Evolutionary conservation across 2,329 filamentous ascomycete genomes (phyloP).

Genomic region (Diaporthe longicolla): DNA sequence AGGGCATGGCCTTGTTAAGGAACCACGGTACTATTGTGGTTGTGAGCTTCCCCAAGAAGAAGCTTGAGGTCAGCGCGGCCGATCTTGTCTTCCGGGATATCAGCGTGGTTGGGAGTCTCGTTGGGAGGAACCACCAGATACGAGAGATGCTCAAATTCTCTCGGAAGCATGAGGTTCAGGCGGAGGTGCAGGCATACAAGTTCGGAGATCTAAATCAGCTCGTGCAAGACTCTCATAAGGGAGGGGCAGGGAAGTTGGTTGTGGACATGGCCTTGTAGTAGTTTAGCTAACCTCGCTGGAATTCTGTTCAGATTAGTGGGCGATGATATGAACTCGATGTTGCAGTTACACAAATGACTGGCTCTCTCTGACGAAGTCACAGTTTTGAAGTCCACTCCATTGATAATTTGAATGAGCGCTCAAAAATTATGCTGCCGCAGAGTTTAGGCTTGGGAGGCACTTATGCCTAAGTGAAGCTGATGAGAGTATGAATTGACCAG

Average conservation of each 20-base stretch:
- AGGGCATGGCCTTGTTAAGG: conserved; percentile 1
- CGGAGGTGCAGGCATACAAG: conserved; percentile 3
- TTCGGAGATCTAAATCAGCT: background rate
- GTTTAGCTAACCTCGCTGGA: background rate
- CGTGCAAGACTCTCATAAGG: conserved; percentile 3
- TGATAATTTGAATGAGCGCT: background rate
- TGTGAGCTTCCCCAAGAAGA: conserved; percentile 17
- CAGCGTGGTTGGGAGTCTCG: conserved; percentile 2
- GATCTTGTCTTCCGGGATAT: conserved; percentile 23
- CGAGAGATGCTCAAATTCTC: conserved; percentile 1
- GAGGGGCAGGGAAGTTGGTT: conserved; percentile 13
- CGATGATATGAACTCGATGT: no score
- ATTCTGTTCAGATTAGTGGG: background rate
- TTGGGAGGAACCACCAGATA: conserved; percentile 17
- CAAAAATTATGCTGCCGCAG: background rate
- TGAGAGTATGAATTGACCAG: background rate
- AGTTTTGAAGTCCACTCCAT: background rate
- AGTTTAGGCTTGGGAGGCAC: background rate
- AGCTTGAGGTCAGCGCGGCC: background rate
- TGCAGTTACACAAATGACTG: background rate
- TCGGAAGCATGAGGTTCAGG: background rate
- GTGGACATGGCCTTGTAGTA: background rate
- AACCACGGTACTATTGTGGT: conserved; percentile 6
- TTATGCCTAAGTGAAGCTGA: background rate
- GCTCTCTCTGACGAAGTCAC: background rate